These are phyloP conservation scores for Prunella vulgaris DNA, from an alignment of 257 asterid genomes.

Conservation along the genomic window DNA sequence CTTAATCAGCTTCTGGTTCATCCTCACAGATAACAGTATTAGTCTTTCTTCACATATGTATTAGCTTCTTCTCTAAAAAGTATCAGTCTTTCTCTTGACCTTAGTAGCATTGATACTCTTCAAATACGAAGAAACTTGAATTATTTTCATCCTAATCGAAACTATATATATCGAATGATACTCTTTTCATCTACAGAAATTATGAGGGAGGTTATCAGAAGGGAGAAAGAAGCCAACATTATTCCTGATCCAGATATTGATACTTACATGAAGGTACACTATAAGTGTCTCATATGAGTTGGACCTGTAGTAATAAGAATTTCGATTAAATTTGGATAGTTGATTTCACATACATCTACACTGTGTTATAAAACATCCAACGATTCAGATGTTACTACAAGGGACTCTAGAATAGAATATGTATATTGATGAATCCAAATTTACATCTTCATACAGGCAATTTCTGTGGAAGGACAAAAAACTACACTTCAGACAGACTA, in stretches of 20 bases:
- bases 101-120: too few species aligned
- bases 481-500: slow-evolving; percentile 48
- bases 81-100: too few species aligned
- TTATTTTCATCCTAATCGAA: neutral
- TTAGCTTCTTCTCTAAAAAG: too few species aligned
- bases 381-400: too few species aligned
- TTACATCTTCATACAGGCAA: slow-evolving; percentile 33
- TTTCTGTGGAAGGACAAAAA: slow-evolving; percentile 48
- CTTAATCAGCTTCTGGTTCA: too few species aligned
- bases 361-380: too few species aligned
- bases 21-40: too few species aligned
- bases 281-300: too few species aligned
- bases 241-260: slow-evolving; percentile 70
- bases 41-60: too few species aligned
- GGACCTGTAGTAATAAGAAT: too few species aligned
- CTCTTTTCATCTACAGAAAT: slow-evolving; percentile 34
- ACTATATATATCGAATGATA: neutral
- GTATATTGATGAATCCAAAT: neutral
- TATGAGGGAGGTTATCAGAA: slow-evolving; percentile 52
- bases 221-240: slow-evolving; percentile 63
- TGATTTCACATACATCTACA: too few species aligned
- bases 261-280: slow-evolving; percentile 70
- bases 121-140: neutral
- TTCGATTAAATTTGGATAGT: too few species aligned
- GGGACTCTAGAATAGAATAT: neutral